These are phyloP conservation scores for Hygrocybe coccinea DNA, from an alignment of 768 basidiomycete genomes.

Conservation along the genomic window DNA sequence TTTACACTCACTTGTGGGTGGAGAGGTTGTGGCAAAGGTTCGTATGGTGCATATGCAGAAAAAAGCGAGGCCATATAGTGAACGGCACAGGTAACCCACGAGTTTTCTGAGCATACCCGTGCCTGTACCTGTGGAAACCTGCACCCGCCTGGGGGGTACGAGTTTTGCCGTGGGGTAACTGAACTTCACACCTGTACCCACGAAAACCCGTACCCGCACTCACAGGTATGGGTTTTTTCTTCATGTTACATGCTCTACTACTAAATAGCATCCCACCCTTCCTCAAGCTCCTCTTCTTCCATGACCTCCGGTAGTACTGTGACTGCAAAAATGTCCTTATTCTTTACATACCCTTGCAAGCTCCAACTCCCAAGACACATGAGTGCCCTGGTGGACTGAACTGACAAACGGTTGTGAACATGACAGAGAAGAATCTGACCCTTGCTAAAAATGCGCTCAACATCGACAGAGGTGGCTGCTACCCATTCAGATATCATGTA, in stretches of 20 bases:
- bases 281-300: slow-evolving; percentile 8
- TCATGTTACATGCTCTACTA: background rate
- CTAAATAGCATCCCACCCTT: slow-evolving; percentile 18
- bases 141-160: background rate
- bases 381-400: slow-evolving; percentile 20
- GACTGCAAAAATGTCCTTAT: slow-evolving; percentile 20
- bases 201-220: too few relatives aligned
- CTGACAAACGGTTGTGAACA: slow-evolving; percentile 21
- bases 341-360: slow-evolving; percentile 21
- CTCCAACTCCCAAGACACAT: slow-evolving; percentile 36
- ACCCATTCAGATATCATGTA: slow-evolving; percentile 1
- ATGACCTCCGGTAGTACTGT: slow-evolving; percentile 10
- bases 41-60: too few relatives aligned
- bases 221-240: too few relatives aligned
- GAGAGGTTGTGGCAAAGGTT: too few relatives aligned
- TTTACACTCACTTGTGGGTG: too few relatives aligned
- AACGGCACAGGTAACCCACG: slow-evolving; percentile 1
- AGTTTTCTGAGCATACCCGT: background rate
- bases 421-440: slow-evolving; percentile 26
- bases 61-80: too few relatives aligned
- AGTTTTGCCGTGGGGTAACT: background rate
- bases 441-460: slow-evolving; percentile 26
- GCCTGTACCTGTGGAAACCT: background rate
- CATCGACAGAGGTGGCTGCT: slow-evolving; percentile 30
- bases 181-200: too few relatives aligned